phyloP scores from a whole-genome alignment of 139 green algal genomes.

The Coccomyxa sp. region DNA sequence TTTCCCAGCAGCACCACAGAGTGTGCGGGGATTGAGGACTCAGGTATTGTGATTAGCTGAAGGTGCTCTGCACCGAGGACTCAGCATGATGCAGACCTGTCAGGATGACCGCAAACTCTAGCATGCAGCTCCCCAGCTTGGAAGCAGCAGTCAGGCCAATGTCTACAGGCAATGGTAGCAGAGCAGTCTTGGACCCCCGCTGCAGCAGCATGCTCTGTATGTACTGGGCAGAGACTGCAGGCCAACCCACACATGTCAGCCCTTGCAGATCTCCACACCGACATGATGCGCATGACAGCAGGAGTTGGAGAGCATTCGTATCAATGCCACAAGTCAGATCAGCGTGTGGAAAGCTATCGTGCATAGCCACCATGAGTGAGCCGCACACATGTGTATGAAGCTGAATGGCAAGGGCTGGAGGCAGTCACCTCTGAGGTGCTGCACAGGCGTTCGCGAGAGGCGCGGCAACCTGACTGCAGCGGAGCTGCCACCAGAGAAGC shows the following conservation, averaged over 20 bases:
- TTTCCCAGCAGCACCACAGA: too few relatives aligned
- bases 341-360: background rate
- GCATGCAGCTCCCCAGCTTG: constrained; percentile 2
- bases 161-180: background rate
- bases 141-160: background rate
- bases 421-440: background rate
- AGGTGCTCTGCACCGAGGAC: background rate
- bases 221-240: background rate
- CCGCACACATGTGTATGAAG: background rate
- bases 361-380: background rate
- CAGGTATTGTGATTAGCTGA: background rate
- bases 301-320: background rate
- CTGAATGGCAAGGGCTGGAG: background rate
- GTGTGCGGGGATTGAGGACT: too few relatives aligned
- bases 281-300: background rate
- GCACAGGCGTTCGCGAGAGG: background rate
- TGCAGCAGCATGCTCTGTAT: background rate
- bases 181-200: background rate
- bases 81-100: background rate
- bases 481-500: background rate
- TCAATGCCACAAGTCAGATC: too few relatives aligned
- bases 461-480: background rate
- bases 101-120: constrained; percentile 1
- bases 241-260: background rate
- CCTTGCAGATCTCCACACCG: background rate